Evolutionary conservation across 331 rosid genomes (phyloP), one percentile per base, ranked within the genome.

Genomic region (Rosa hybrid): DNA sequence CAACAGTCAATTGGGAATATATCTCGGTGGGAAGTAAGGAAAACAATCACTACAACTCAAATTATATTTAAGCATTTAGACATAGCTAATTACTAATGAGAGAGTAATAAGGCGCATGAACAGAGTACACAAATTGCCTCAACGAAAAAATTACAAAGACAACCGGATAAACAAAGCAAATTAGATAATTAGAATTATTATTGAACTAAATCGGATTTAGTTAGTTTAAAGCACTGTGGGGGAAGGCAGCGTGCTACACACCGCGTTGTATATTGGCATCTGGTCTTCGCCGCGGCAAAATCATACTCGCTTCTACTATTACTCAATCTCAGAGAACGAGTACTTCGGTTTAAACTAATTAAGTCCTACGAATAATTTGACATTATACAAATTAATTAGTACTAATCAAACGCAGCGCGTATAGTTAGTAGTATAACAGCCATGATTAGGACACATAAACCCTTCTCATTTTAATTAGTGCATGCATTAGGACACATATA

Each of bases 281-380:
- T 42, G 48, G 48, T 60, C 80, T 60, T 60, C 9, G n/a, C 72
- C 79, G 60, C 79, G 71, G 60, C 72, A 25, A 62, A 62, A 62
- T 46, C 3, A 63, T 76, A 76, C 80, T 63, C 72, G 72, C 20
- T 11, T 7, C 42, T 63, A 4, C 44, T 64, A 6, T n/a, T 64
- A 30, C 65, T 34, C 8, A 45, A 44, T 17, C 39, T 12, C 59
- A 72, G 25, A 11, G 8, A 2, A 25, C 20, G 8, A n/a, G 14
- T 25, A 2, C 12, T 2, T 45, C 13, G 12, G 62, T 27, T 72
- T 72, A 72, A 27, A 27, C 18, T 63, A 63, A 27, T 16, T 4
- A 8, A 48, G 34, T 18, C 57, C 75, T 21, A 64, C 30, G 0
- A 63, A 1, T 25, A n/a, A 75, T 23, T 9, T 56, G 62, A 56